Conservation (phyloP, 495 filamentous ascomycete species). For the Penicillium ucsense region DNA sequence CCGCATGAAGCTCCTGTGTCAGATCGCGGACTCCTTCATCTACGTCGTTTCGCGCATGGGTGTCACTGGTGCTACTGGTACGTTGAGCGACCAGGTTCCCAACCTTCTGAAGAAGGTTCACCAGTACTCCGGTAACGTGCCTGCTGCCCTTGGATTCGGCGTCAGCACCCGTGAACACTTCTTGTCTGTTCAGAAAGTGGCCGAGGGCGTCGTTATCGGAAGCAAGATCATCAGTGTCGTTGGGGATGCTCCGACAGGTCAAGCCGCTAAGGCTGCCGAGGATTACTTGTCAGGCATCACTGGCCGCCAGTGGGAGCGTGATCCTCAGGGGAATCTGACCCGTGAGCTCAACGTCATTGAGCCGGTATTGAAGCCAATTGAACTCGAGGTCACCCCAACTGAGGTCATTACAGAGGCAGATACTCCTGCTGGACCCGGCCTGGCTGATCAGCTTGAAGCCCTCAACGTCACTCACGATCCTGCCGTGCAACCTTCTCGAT, state of each 20-base stretch:
- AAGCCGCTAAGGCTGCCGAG: slow-evolving; percentile 65
- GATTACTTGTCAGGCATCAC: slow-evolving; percentile 79
- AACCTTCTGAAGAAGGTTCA: slow-evolving; percentile 79
- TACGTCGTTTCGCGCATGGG: slow-evolving; percentile 98
- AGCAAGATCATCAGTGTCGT: slow-evolving; percentile 83
- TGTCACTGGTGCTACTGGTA: slow-evolving; percentile 83
- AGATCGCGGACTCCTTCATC: slow-evolving; percentile 97
- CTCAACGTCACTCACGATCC: slow-evolving; percentile 47
- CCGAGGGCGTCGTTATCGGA: slow-evolving; percentile 96
- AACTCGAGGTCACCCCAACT: slow-evolving; percentile 26
- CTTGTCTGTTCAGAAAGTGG: slow-evolving; percentile 65
- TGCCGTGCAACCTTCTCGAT: slow-evolving; percentile 63
- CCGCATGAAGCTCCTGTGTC: slow-evolving; percentile 90
- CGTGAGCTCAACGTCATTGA: slow-evolving; percentile 40
- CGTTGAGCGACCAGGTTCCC: slow-evolving; percentile 67
- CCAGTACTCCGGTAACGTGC: slow-evolving; percentile 79
- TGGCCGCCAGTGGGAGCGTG: slow-evolving; percentile 44
- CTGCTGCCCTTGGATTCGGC: slow-evolving; percentile 88
- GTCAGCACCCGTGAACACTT: slow-evolving; percentile 95
- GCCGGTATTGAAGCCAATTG: slow-evolving; percentile 46
- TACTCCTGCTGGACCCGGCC: slow-evolving; percentile 45
- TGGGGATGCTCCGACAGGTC: slow-evolving; percentile 56
- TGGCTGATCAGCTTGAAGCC: slow-evolving; percentile 65
- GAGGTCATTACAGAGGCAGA: slow-evolving; percentile 54
- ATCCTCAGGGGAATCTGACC: slow-evolving; percentile 23